Base-by-base conservation (phyloP, 345 rosid species). In the Syzygium oleosum region DNA sequence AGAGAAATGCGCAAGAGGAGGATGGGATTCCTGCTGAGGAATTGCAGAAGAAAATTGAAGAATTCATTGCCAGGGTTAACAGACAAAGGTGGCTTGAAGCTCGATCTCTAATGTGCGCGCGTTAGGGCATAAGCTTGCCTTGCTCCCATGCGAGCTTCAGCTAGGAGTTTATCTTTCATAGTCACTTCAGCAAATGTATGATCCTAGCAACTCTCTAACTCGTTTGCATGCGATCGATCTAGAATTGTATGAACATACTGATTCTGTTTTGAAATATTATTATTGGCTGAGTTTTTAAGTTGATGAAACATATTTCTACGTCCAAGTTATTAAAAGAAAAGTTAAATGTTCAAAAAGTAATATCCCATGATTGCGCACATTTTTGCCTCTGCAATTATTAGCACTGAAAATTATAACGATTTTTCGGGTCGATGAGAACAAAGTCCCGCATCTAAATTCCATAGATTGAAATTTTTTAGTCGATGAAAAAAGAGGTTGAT, bases 41-140 rank as follows among this genome's bases (percentile, higher is more conserved):
- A 51, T 87, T 95, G 52, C 91, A 93, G 58, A 93, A 86, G 87
- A 95, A 90, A 84, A 88, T 90, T 34, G 97, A 95, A 77, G 95
- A 92, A n/a, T 95, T 95, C 90, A 95, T 95, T 80, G 95, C 95
- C 23, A 95, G 94, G 89, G 93, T 95, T 85, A 93, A 94, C 58
- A 93, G 85, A 87, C 94, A 93, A 91, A 89, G 97, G 91, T 90
- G 88, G 93, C 87, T 92, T 80, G 96, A 95, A 91, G 91, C 87
- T 14, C 89, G 88, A 65, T 89, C 78, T 41, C 22, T 89, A 16
- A 77, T 88, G 27, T 5, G 49, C 46, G 49, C 22, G 43, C 25
- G 25, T 41, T 9, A 73, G 80, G 80, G 80, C 80, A 34, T 73
- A 38, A 73, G 46, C 22, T 73, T 19, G 25, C 46, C 80, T 34